Evolutionary conservation across 2,329 filamentous ascomycete species (phyloP), one percentile per base, ranked within the genome.

Genomic region (Rhinocladiella similis): DNA sequence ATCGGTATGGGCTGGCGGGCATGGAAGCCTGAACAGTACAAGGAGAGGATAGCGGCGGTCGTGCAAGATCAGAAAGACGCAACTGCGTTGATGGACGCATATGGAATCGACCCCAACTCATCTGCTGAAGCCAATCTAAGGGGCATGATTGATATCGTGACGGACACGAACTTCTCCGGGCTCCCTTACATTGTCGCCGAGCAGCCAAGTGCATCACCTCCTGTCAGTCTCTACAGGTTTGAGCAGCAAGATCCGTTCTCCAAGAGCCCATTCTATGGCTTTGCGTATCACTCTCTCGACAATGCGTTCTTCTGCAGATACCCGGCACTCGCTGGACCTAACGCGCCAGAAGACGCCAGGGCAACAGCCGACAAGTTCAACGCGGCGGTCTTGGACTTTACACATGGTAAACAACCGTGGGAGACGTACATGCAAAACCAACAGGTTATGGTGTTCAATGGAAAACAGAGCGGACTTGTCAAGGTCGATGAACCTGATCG

Each of bases 291-390:
- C 22, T 45, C 50, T 12, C 46, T 57, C 20, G 55, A 57, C 27
- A 57, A 57, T 22, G 20, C 50, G 10, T 57, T 57, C 50, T 57
- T 57, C 50, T 57, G 55, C 36, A 46, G 55, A 25, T 51, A 53
- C 13, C 55, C 55, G n/a, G 35, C 55, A 18, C 50, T 57, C 14
- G 50, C 55, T 2, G 55, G 55, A 27, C 50, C 55, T 13, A 22
- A 38, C 16, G 55, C 55, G 12, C 18, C 50, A 35, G 50, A 50
- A 7, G 36, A 57, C 16, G 19, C 27, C 20, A 43, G 39, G n/a
- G 50, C 43, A 22, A 57, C 55, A 9, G 55, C 47, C 20, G 18
- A 57, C 33, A 19, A 29, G 18, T 51, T 57, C 18, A 53, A 50
- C 25, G 35, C 14, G 10, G 55, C 55, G 7, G 39, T 41, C n/a